Conservation (phyloP, 2,329 filamentous ascomycete genomes). For the Cordyceps fumosorosea region DNA sequence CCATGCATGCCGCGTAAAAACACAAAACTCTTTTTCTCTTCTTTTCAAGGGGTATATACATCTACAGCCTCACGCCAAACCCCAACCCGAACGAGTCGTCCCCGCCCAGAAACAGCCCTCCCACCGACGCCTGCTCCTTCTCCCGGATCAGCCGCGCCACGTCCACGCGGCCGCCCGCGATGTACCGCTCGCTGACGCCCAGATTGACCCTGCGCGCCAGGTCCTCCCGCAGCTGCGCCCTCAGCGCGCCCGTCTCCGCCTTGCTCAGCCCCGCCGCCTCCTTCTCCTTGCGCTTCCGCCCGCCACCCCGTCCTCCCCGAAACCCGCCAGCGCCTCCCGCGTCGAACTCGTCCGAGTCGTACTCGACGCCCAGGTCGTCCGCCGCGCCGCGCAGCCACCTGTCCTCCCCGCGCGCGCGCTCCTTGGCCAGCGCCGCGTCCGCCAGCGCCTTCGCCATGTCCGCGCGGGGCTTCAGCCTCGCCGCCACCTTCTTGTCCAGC, state of each 20-base stretch:
- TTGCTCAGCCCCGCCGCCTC: conserved; percentile 63
- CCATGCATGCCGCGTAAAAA: not conserved
- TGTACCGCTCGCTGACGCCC: conserved; percentile 80
- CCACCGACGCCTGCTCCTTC: conserved; percentile 38
- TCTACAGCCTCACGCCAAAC: conserved; percentile 12
- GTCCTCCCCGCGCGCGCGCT: conserved; percentile 77
- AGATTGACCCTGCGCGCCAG: conserved; percentile 72
- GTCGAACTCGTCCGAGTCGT: conserved; percentile 85
- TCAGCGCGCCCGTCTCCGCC: conserved; percentile 62
- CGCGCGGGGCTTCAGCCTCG: conserved; percentile 69
- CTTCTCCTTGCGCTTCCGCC: conserved; percentile 68
- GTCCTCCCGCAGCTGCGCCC: conserved; percentile 65
- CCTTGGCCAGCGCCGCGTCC: conserved; percentile 76
- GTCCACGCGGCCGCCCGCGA: conserved; percentile 80
- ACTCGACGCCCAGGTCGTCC: conserved; percentile 89
- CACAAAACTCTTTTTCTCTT: no score
- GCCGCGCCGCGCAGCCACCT: conserved; percentile 78
- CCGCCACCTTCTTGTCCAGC: conserved; percentile 72
- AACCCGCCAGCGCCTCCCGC: conserved; percentile 60
- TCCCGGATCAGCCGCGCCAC: conserved; percentile 62
- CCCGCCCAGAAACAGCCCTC: conserved; percentile 30
- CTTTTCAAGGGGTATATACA: no score
- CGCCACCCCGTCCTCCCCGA: conserved; percentile 62
- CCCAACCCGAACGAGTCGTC: conserved; percentile 58
- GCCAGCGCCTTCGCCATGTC: conserved; percentile 80